phyloP scores from a whole-genome alignment of 2,329 filamentous ascomycete species.

The Pseudocercospora cruenta region DNA sequence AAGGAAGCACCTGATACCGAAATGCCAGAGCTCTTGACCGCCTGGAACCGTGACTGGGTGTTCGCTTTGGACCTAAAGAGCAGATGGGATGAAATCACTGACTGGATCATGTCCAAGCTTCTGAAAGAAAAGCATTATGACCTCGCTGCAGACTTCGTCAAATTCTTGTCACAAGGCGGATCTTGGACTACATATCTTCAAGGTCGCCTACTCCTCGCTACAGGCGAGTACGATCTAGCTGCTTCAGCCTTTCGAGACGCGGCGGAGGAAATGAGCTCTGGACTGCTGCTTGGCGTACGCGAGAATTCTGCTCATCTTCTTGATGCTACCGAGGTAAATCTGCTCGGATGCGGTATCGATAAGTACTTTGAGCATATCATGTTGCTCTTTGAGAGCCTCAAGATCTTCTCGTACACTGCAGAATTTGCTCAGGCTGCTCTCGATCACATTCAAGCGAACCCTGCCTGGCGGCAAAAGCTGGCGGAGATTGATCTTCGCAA shows the following conservation, averaged over 20 bases:
- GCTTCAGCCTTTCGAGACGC: constrained; percentile 79
- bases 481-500: constrained; percentile 34
- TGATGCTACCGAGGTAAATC: constrained; percentile 71
- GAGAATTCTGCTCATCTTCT: constrained; percentile 59
- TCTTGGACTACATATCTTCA: constrained; percentile 76
- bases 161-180: constrained; percentile 55
- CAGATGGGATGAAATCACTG: constrained; percentile 44
- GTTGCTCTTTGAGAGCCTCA: constrained; percentile 76
- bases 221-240: constrained; percentile 74
- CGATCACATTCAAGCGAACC: constrained; percentile 26
- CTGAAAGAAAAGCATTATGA: constrained; percentile 48
- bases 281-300: constrained; percentile 9
- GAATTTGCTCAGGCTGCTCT: constrained; percentile 69
- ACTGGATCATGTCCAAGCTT: constrained; percentile 48
- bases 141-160: constrained; percentile 67
- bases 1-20: constrained; percentile 26
- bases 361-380: constrained; percentile 88
- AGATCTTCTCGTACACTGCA: constrained; percentile 76
- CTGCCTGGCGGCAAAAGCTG: constrained; percentile 26
- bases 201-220: constrained; percentile 74
- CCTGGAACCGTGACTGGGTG: constrained; percentile 53
- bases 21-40: constrained; percentile 42
- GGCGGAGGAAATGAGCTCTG: constrained; percentile 43
- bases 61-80: constrained; percentile 43
- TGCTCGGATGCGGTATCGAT: constrained; percentile 72